phyloP scores from a whole-genome alignment of 768 basidiomycete genomes.

The Artomyces pyxidatus region DNA sequence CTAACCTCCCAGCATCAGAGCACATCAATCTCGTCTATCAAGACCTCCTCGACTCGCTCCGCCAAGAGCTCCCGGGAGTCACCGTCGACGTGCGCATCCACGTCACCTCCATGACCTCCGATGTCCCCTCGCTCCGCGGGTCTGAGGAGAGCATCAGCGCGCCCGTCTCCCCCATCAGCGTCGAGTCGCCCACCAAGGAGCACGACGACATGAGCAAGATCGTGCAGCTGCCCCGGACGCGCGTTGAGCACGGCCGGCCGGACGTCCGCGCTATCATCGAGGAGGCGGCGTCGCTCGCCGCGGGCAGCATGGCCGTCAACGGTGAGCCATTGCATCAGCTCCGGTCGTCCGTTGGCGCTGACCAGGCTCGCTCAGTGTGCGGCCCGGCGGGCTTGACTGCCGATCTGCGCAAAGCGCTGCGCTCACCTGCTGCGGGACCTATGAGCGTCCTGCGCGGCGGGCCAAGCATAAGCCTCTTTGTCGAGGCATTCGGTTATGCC shows the following conservation, averaged over 20 bases:
- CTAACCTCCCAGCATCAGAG: neutral
- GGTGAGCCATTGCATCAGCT: conserved; percentile 27
- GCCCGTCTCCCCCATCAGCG: conserved; percentile 37
- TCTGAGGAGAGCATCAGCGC: neutral
- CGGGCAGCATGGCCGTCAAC: conserved; percentile 31
- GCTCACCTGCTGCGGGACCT: conserved; percentile 26
- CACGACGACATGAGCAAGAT: neutral
- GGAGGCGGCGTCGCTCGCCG: neutral
- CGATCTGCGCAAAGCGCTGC: conserved; percentile 32
- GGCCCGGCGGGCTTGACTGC: conserved; percentile 34
- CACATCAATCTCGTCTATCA: neutral
- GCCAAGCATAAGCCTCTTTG: conserved; percentile 35
- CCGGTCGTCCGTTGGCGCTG: neutral
- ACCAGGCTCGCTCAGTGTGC: conserved; percentile 31
- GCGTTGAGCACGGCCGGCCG: neutral
- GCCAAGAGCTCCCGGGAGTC: neutral
- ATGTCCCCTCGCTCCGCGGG: neutral
- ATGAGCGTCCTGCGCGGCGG: conserved; percentile 34
- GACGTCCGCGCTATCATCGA: neutral
- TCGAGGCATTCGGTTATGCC: conserved; percentile 36
- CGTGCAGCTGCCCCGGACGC: neutral
- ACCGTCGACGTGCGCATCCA: neutral
- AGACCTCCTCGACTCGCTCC: neutral
- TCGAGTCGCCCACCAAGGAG: conserved; percentile 1
- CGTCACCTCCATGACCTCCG: neutral